These are phyloP conservation scores for Leccinum pseudoinsigne DNA, from an alignment of 1,284 basidiomycete genomes.

Conservation along the genomic window DNA sequence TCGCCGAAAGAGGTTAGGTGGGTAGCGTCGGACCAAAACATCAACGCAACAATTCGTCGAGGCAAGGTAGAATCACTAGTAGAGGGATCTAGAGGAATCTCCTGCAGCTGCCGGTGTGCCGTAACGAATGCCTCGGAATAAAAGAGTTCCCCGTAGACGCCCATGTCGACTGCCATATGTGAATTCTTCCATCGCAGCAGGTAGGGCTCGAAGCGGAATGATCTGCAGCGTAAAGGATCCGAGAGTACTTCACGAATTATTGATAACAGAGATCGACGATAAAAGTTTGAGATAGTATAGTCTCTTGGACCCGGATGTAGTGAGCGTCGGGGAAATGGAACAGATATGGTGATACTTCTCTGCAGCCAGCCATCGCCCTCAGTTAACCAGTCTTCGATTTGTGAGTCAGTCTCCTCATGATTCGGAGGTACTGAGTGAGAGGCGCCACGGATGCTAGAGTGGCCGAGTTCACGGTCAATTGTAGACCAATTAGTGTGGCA, in stretches of 20 bases:
- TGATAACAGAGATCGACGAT: neutral
- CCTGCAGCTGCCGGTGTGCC: neutral
- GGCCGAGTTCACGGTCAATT: neutral
- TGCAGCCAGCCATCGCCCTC: neutral
- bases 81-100: neutral
- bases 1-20: too few species aligned
- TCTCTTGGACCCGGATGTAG: too few species aligned
- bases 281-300: neutral
- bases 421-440: neutral
- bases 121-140: neutral
- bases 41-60: neutral
- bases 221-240: neutral
- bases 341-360: neutral
- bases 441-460: neutral
- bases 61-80: neutral
- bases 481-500: neutral
- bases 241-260: neutral
- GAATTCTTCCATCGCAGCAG: neutral
- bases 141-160: neutral
- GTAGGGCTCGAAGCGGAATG: neutral
- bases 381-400: neutral
- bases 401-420: neutral
- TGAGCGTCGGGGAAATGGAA: too few species aligned
- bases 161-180: neutral
- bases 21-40: too few species aligned